phyloP scores from a whole-genome alignment of 768 basidiomycete genomes.

The Termitomyces sp. region DNA sequence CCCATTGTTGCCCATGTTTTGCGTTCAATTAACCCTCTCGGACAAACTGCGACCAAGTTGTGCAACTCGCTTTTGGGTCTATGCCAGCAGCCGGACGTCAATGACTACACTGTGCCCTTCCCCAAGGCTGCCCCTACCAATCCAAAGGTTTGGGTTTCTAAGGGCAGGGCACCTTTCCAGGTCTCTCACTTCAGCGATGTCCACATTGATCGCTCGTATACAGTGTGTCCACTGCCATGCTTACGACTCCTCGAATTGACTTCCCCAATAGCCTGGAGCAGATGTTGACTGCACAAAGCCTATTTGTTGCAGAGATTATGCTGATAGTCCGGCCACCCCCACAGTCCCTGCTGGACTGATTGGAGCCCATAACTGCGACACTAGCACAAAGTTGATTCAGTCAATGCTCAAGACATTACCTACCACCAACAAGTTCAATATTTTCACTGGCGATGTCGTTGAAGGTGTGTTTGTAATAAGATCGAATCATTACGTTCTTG shows the following conservation, averaged over 20 bases:
- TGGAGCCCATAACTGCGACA: slow-evolving; percentile 50
- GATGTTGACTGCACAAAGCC: slow-evolving; percentile 59
- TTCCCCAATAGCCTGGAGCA: slow-evolving; percentile 37
- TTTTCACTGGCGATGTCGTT: slow-evolving; percentile 65
- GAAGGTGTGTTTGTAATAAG: slow-evolving; percentile 35
- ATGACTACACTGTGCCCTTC: slow-evolving; percentile 39
- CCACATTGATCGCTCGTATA: slow-evolving; percentile 56
- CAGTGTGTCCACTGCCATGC: slow-evolving; percentile 26
- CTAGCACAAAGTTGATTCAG: slow-evolving; percentile 42
- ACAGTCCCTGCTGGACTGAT: slow-evolving; percentile 43
- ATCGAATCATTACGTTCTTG: background rate
- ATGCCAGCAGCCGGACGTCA: slow-evolving; percentile 46
- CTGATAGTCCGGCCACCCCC: slow-evolving; percentile 33
- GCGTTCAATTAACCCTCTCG: slow-evolving; percentile 41
- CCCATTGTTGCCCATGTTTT: slow-evolving; percentile 57
- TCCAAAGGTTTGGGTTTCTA: slow-evolving; percentile 29
- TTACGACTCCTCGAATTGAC: background rate
- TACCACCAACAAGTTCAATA: slow-evolving; percentile 39
- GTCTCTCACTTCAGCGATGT: slow-evolving; percentile 62
- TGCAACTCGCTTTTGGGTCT: slow-evolving; percentile 54
- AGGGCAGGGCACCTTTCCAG: slow-evolving; percentile 42
- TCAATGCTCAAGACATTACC: slow-evolving; percentile 47
- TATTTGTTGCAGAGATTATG: slow-evolving; percentile 55
- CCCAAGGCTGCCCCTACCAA: slow-evolving; percentile 36
- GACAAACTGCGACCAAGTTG: slow-evolving; percentile 48